Conservation (phyloP, 1,284 basidiomycete species). For the Coriolopsis trogii region DNA sequence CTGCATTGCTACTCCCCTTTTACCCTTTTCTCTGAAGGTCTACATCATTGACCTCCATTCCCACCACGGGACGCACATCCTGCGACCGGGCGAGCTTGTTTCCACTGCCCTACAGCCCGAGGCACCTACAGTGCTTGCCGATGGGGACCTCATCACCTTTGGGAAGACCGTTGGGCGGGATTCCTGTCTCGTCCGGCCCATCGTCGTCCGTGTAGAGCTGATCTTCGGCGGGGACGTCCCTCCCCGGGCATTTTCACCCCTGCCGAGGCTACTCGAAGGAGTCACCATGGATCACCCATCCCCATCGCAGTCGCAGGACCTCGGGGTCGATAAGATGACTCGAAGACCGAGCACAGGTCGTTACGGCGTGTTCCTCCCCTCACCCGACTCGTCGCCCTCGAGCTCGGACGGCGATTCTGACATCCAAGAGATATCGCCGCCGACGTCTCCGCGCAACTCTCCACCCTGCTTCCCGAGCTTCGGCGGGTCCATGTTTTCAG, state of each 20-base stretch:
- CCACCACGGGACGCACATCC: constrained; percentile 65
- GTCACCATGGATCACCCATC: constrained; percentile 2
- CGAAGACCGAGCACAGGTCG: constrained; percentile 40
- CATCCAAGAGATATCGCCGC: constrained; percentile 47
- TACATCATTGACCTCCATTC: constrained; percentile 62
- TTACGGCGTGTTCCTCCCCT: constrained; percentile 54
- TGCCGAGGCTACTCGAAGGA: constrained; percentile 13
- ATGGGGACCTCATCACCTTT: constrained; percentile 72
- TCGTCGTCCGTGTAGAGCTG: constrained; percentile 61
- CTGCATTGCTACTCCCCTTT: constrained; percentile 44
- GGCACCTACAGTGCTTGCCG: constrained; percentile 49
- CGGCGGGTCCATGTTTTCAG: not conserved
- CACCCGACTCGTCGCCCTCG: constrained; percentile 39
- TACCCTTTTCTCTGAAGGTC: constrained; percentile 37
- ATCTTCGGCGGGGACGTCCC: constrained; percentile 38
- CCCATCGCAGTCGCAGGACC: constrained; percentile 4
- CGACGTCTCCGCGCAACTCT: constrained; percentile 14
- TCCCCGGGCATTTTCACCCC: constrained; percentile 14
- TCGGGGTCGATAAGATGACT: constrained; percentile 12
- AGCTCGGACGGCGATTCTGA: constrained; percentile 54
- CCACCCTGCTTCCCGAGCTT: constrained; percentile 4
- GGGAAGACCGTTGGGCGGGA: constrained; percentile 70
- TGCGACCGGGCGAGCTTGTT: constrained; percentile 46
- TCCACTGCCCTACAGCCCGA: constrained; percentile 50
- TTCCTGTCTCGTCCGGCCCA: constrained; percentile 57